A percentile compares a stretch with the other conserved stretches of the same genome.
These are phyloP conservation scores for Asterella californica DNA, from an alignment of 225 moss, liverwort and hornwort species.

Conservation along the genomic window DNA sequence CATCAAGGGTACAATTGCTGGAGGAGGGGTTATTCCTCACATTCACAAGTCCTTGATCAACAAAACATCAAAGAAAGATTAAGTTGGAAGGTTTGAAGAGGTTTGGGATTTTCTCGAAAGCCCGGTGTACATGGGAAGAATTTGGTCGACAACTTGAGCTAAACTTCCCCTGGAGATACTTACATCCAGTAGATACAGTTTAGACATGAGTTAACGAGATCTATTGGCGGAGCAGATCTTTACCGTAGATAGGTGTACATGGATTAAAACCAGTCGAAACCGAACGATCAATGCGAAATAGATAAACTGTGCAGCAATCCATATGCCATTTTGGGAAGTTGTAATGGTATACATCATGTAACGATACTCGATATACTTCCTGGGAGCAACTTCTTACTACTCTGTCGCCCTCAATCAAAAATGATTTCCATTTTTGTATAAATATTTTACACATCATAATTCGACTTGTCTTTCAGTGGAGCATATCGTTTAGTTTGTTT, in stretches of 20 bases:
- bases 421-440: not conserved
- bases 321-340: not conserved
- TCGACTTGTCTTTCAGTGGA: too few species aligned
- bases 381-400: too few species aligned
- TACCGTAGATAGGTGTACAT: conserved; percentile 17
- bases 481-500: too few species aligned
- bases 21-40: conserved; percentile 54
- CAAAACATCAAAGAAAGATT: conserved; percentile 87
- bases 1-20: conserved; percentile 85
- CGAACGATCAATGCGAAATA: not conserved
- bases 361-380: too few species aligned
- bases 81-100: conserved; percentile 18
- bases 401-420: too few species aligned
- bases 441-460: not conserved
- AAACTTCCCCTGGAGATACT: conserved; percentile 2
- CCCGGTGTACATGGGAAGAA: conserved; percentile 23
- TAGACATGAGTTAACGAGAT: not conserved
- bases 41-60: conserved; percentile 66
- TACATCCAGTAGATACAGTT: not conserved
- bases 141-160: not conserved
- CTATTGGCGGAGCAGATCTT: not conserved
- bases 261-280: not conserved
- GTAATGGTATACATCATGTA: not conserved
- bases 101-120: conserved; percentile 11
- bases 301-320: not conserved